These are phyloP conservation scores for Candida easanensis DNA, from an alignment of 805 yeast genomes.

Conservation along the genomic window DNA sequence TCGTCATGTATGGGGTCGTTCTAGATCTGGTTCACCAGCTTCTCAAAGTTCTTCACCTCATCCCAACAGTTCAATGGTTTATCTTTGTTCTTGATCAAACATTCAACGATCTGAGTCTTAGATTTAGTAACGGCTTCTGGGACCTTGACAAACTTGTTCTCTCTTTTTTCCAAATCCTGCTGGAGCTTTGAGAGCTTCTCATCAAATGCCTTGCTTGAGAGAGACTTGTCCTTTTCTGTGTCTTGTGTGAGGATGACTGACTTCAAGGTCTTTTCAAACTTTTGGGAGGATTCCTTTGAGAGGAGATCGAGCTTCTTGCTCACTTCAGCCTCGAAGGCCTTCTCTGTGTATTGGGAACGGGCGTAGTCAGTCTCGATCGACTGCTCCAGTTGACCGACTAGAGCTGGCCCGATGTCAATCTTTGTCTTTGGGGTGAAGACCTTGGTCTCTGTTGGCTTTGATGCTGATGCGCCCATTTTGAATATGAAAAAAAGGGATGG, in stretches of 20 bases:
- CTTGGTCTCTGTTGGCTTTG: slow-evolving; percentile 59
- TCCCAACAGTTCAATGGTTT: slow-evolving; percentile 81
- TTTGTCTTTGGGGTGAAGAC: slow-evolving; percentile 67
- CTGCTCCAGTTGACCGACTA: slow-evolving; percentile 59
- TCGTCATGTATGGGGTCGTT: background rate
- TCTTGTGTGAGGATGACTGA: slow-evolving; percentile 37
- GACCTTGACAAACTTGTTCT: slow-evolving; percentile 32
- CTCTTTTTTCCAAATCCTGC: slow-evolving; percentile 34
- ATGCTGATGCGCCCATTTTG: slow-evolving; percentile 58
- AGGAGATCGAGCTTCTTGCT: slow-evolving; percentile 52
- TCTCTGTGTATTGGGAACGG: slow-evolving; percentile 65
- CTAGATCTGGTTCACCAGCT: slow-evolving; percentile 44
- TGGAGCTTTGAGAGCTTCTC: slow-evolving; percentile 42
- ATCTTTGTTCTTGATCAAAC: slow-evolving; percentile 59
- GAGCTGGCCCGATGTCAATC: slow-evolving; percentile 62
- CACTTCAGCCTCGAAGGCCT: slow-evolving; percentile 64
- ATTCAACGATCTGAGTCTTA: slow-evolving; percentile 49
- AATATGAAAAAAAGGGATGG: too few species aligned
- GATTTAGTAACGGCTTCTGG: slow-evolving; percentile 42
- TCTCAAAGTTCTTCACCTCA: slow-evolving; percentile 68
- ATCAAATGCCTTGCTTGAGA: slow-evolving; percentile 32
- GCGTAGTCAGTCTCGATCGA: slow-evolving; percentile 68
- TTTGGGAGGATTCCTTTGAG: slow-evolving; percentile 48
- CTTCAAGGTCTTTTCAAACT: slow-evolving; percentile 49
- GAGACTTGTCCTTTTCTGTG: slow-evolving; percentile 29